Conservation (phyloP, 1,284 basidiomycete species). For the Bjerkandera adusta region DNA sequence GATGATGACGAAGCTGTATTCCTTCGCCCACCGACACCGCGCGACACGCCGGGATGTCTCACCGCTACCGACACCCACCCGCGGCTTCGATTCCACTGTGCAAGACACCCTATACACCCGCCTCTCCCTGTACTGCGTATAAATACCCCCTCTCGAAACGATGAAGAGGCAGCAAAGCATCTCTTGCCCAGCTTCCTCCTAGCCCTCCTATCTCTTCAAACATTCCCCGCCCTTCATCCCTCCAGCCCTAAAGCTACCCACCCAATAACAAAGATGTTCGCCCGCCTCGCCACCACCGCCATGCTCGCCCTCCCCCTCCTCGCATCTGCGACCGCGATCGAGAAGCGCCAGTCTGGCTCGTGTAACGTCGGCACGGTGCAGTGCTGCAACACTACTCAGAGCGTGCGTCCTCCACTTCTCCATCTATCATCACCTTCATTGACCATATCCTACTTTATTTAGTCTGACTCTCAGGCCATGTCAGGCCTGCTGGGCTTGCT, state of each 20-base stretch:
- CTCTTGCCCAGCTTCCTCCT: no score
- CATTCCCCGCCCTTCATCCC: no score
- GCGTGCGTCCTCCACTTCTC: constrained; percentile 14
- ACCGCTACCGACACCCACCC: no score
- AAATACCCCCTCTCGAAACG: no score
- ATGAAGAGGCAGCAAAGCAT: no score
- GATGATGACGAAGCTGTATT: no score
- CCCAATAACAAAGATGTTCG: no score
- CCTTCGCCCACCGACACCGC: no score
- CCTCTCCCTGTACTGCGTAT: no score
- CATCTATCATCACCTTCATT: background rate
- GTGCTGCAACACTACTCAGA: constrained; percentile 29
- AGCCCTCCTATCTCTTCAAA: background rate
- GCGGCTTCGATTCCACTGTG: no score
- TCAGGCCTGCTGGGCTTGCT: constrained; percentile 19
- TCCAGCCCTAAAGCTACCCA: background rate
- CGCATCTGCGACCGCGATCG: constrained; percentile 12
- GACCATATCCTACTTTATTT: background rate
- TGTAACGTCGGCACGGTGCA: constrained; percentile 28
- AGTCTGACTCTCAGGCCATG: background rate
- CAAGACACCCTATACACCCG: no score
- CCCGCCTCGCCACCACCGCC: constrained; percentile 15
- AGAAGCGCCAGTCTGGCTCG: constrained; percentile 14
- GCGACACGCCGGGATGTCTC: no score
- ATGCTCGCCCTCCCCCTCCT: constrained; percentile 24